Evolutionary conservation across 2,329 filamentous ascomycete species (phyloP).

Genomic region (Xylariaceae sp.): DNA sequence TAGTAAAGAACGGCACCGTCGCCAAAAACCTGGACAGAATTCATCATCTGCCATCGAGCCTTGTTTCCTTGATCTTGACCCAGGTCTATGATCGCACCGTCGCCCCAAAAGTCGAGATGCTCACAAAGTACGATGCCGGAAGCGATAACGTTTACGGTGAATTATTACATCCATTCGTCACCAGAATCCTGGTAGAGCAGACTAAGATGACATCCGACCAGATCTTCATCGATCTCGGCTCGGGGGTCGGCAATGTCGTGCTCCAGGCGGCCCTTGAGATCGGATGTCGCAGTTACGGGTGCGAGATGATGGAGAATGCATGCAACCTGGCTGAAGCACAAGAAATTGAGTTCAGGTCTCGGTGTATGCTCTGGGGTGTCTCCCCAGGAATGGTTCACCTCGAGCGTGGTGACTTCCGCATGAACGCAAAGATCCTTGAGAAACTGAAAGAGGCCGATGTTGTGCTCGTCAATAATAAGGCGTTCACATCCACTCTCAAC

Average conservation of each 20-base stretch:
- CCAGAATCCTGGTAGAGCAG: conserved; percentile 70
- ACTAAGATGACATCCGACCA: conserved; percentile 74
- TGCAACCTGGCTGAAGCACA: conserved; percentile 77
- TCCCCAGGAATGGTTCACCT: conserved; percentile 73
- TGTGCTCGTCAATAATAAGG: conserved; percentile 97
- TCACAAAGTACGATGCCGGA: conserved; percentile 82
- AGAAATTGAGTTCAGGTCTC: conserved; percentile 73
- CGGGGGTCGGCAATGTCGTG: conserved; percentile 92
- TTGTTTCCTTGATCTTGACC: conserved; percentile 74
- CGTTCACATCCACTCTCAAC: conserved; percentile 84
- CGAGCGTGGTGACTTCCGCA: conserved; percentile 77
- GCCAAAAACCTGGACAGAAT: conserved; percentile 64
- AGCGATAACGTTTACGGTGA: conserved; percentile 95
- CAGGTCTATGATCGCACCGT: conserved; percentile 93
- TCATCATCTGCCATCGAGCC: conserved; percentile 63
- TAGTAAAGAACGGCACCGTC: conserved; percentile 67
- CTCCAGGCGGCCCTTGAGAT: conserved; percentile 89
- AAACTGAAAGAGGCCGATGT: conserved; percentile 83
- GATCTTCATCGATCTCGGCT: conserved; percentile 90
- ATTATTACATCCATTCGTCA: conserved; percentile 77
- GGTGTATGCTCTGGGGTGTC: conserved; percentile 86
- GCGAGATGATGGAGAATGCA: conserved; percentile 91
- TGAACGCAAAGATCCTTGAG: conserved; percentile 62
- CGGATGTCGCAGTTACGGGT: conserved; percentile 92
- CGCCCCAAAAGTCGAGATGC: conserved; percentile 76